These are phyloP conservation scores for Harringtonia aguacate DNA, from an alignment of 2,329 filamentous ascomycete species.

Conservation along the genomic window DNA sequence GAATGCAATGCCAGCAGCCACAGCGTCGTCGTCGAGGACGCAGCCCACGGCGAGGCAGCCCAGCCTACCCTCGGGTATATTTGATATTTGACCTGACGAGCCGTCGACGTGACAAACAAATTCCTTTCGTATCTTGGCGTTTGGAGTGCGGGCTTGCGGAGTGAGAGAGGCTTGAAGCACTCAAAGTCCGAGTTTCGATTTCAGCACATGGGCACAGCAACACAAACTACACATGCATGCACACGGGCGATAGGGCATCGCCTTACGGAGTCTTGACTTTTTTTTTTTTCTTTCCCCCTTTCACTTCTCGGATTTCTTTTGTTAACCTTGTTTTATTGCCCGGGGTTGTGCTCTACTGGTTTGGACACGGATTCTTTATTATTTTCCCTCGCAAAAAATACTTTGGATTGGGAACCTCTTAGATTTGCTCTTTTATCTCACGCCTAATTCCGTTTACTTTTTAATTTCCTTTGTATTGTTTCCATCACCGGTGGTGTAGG, in stretches of 20 bases:
- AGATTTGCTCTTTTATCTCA: neutral
- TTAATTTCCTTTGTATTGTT: neutral
- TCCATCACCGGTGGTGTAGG: neutral
- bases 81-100: too few relatives aligned
- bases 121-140: too few relatives aligned
- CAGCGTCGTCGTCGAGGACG: neutral
- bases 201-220: too few relatives aligned
- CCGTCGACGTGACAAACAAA: too few relatives aligned
- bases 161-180: too few relatives aligned
- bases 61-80: too few relatives aligned
- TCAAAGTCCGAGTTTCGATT: too few relatives aligned
- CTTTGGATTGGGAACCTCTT: neutral
- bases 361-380: neutral
- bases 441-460: too few relatives aligned
- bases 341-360: neutral
- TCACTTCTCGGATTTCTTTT: neutral
- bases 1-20: neutral
- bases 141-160: too few relatives aligned
- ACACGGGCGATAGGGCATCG: neutral
- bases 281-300: neutral
- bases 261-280: neutral
- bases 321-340: neutral
- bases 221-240: neutral
- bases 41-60: too few relatives aligned
- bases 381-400: neutral